Evolutionary conservation across 257 asterid genomes (phyloP), one percentile per base, ranked within the genome.

Genomic region (Gardenia jasminoides): DNA sequence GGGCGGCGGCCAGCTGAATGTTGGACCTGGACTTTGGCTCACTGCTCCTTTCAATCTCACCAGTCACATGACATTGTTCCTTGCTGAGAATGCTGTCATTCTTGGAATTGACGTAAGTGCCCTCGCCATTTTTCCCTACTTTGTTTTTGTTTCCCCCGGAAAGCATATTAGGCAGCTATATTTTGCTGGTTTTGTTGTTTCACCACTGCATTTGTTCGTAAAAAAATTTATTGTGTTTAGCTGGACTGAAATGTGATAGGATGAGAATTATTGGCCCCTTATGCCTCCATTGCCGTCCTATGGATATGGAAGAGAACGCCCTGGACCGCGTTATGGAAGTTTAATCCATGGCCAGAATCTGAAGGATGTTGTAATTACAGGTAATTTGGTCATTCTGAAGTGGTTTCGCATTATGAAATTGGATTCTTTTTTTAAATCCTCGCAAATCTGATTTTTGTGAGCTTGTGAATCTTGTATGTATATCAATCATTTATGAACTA

Each of bases 211-310:
- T 36, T 36, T 36, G 41, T 36, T 36, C 4, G 41, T 36, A 36
- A 36, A 36, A 36, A 36, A 36, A 36, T n/a, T n/a, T n/a, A 36
- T 2, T 36, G 41, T 36, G 4, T 5, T 36, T 36, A 36, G 41
- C 41, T 36, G 41, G 4, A 0, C 4, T 36, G 41, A 36, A 36
- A 36, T 36, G 41, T 78, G 48, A 76, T 88, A 93, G 98, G 96
- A 93, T 80, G 96, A 88, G 86, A 92, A 83, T 77, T 88, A 91
- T 85, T 94, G 99, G 99, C 93, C 96, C 81, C 92, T 94, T 71
- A 83, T 94, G 98, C 97, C 98, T 83, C 98, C 98, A 12, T 80
- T 94, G 88, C 98, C 98, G 41, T 91, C 98, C 47, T 94, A 94
- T 82, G 98, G 98, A 48, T 85, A 86, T 30, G 98, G 98, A 56